These are phyloP conservation scores for Parafenestella ontariensis DNA, from an alignment of 2,329 filamentous ascomycete species.

Conservation along the genomic window DNA sequence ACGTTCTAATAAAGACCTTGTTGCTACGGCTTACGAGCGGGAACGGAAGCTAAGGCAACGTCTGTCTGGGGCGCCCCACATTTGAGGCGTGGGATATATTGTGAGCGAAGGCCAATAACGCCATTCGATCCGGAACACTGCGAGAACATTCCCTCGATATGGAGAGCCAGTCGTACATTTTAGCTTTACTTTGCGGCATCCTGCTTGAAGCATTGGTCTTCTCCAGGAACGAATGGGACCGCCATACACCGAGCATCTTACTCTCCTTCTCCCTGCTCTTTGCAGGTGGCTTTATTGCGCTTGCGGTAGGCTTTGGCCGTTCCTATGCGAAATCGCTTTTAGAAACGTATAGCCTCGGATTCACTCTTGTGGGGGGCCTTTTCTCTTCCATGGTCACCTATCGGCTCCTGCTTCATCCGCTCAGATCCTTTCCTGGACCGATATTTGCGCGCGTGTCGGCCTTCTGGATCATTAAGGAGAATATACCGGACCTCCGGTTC, in stretches of 20 bases:
- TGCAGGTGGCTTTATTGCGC: not conserved
- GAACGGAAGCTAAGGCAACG: no score
- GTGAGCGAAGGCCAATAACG: no score
- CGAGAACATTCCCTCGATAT: not conserved
- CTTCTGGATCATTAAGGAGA: conserved; percentile 20
- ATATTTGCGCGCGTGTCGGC: conserved; percentile 18
- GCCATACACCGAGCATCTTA: conserved; percentile 1
- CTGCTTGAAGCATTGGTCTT: conserved; percentile 6
- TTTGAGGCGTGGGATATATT: no score
- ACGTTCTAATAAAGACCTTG: no score
- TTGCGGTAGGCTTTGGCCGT: not conserved
- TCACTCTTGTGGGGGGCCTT: not conserved
- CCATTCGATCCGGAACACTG: no score
- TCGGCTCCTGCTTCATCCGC: conserved; percentile 16
- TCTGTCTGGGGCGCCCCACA: no score
- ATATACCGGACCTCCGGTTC: conserved; percentile 15
- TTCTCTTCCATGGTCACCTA: conserved; percentile 13
- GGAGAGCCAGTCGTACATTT: not conserved
- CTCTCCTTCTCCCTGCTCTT: not conserved
- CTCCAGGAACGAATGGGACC: conserved; percentile 15
- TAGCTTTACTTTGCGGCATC: conserved; percentile 5
- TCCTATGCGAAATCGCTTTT: not conserved
- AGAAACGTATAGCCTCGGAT: not conserved
- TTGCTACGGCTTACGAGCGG: no score
- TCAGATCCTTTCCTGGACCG: conserved; percentile 15